Evolutionary conservation across 2,329 filamentous ascomycete genomes (phyloP), one percentile per base, ranked within the genome.

Genomic region (Xylaria sp.): DNA sequence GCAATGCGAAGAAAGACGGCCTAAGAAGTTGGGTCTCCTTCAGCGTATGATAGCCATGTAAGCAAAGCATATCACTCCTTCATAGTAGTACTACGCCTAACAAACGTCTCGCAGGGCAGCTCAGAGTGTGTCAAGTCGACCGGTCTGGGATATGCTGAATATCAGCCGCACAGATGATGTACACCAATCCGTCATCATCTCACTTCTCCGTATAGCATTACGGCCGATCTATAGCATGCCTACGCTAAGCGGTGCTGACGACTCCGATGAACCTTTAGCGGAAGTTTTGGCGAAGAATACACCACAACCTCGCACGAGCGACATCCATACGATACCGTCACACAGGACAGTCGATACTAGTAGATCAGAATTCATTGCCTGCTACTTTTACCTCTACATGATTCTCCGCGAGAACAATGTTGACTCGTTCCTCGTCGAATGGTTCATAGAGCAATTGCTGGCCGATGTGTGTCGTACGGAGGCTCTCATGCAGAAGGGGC

Each of bases 301-400:
- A 7, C 71, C 73, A 45, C 69, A 70, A 39, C 59, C 71, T 31
- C 70, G 68, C 13, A 69, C 61, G 7, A 57, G 56, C 50, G 62
- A 69, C 50, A 53, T 67, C 45, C 60, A 62, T 44, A 58, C 47
- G 31, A 25, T 61, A 25, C 63, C 61, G n/a, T 61, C 68, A 25
- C 63, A 63, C 27, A 55, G 69, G 29, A 69, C 75, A n/a, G 74
- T 78, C 31, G 76, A 77, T 64, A 68, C 78, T 61, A 83, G 81
- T 68, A 78, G 81, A 53, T 81, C 79, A 42, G 81, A 80, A 61
- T 83, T 82, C 73, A 81, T 83, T 61, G 80, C 81, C 45, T 82
- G 81, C 38, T 83, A 83, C 72, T 81, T 83, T 73, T 83, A 83
- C 71, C 77, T 83, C 47, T 80, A 81, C 74, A 79, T 82, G 53